These are phyloP conservation scores for Umbelopsis isabellina DNA, from an alignment of 192 early-diverging fungal genomes.

Conservation along the genomic window DNA sequence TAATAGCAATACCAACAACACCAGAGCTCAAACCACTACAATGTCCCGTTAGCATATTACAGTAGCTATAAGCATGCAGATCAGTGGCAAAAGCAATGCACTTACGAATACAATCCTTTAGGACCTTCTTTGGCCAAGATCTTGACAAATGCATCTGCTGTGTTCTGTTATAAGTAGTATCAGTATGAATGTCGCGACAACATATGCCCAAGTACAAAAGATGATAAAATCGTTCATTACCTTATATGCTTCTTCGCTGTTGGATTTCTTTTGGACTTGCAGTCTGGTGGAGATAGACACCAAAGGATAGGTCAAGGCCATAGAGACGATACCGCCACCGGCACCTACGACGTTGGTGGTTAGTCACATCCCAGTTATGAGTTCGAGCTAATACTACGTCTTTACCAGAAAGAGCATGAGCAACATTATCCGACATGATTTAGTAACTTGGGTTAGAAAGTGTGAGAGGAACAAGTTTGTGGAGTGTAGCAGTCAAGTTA, in stretches of 20 bases:
- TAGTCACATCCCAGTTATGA: too few species aligned
- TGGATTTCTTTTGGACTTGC: slow-evolving; percentile 72
- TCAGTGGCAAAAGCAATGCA: not conserved
- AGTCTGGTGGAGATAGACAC: slow-evolving; percentile 80
- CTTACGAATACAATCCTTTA: slow-evolving; percentile 87
- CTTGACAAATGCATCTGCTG: slow-evolving; percentile 79
- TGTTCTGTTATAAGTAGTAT: slow-evolving; percentile 42
- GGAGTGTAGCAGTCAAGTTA: slow-evolving; percentile 25
- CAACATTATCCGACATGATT: slow-evolving; percentile 80
- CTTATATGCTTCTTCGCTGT: slow-evolving; percentile 64
- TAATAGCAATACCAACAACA: slow-evolving; percentile 94
- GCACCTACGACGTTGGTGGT: slow-evolving; percentile 54
- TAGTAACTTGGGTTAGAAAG: slow-evolving; percentile 8
- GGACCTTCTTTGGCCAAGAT: slow-evolving; percentile 90
- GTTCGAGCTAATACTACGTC: not conserved
- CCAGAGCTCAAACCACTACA: slow-evolving; percentile 89
- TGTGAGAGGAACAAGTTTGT: slow-evolving; percentile 9
- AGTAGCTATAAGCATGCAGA: not conserved
- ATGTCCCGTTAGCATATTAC: not conserved
- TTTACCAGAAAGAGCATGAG: slow-evolving; percentile 75
- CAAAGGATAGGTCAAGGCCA: slow-evolving; percentile 93
- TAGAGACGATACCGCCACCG: slow-evolving; percentile 87
- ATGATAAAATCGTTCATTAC: slow-evolving; percentile 34
- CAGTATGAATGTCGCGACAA: not conserved
- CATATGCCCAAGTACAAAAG: not conserved